A percentile compares a stretch with the other conserved stretches of the same genome.
Evolutionary conservation across 306 rosid species (phyloP).

Genomic region (Glycine latifolia): DNA sequence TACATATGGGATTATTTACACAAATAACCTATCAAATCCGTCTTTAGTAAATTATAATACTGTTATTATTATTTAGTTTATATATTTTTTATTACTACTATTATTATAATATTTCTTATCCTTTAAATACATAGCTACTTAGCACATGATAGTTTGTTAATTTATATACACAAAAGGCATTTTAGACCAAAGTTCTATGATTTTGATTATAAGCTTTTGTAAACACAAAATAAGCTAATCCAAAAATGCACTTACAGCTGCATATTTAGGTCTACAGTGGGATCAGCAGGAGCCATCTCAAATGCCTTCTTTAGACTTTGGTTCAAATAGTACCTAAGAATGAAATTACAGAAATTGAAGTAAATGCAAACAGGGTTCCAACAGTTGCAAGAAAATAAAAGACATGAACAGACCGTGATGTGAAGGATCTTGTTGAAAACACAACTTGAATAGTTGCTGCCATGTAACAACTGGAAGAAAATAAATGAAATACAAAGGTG

Average conservation of each 20-base stretch:
- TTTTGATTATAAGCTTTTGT: neutral
- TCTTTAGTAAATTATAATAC: neutral
- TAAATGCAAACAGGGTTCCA: slow-evolving; percentile 10
- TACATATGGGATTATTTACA: neutral
- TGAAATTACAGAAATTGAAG: slow-evolving; percentile 40
- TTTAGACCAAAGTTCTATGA: neutral
- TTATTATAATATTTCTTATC: too few relatives aligned
- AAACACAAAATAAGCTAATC: slow-evolving; percentile 1
- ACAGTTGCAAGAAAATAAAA: neutral
- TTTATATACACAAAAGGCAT: neutral
- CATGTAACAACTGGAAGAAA: slow-evolving; percentile 88
- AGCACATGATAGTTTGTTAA: neutral
- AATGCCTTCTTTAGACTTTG: slow-evolving; percentile 68
- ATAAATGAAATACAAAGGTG: slow-evolving; percentile 37
- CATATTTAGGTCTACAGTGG: slow-evolving; percentile 91
- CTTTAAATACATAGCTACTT: slow-evolving; percentile 22
- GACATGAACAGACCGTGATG: slow-evolving; percentile 61
- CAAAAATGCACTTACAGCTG: slow-evolving; percentile 62
- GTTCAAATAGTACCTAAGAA: slow-evolving; percentile 65
- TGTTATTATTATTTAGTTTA: too few relatives aligned
- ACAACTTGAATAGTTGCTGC: slow-evolving; percentile 98
- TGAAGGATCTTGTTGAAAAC: slow-evolving; percentile 75
- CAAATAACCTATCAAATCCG: slow-evolving; percentile 2
- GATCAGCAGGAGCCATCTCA: slow-evolving; percentile 87
- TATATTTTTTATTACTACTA: too few relatives aligned